Evolutionary conservation across 176 grass and related monocot genomes (phyloP), one percentile per base, ranked within the genome.

Genomic region (Stipa capillata): DNA sequence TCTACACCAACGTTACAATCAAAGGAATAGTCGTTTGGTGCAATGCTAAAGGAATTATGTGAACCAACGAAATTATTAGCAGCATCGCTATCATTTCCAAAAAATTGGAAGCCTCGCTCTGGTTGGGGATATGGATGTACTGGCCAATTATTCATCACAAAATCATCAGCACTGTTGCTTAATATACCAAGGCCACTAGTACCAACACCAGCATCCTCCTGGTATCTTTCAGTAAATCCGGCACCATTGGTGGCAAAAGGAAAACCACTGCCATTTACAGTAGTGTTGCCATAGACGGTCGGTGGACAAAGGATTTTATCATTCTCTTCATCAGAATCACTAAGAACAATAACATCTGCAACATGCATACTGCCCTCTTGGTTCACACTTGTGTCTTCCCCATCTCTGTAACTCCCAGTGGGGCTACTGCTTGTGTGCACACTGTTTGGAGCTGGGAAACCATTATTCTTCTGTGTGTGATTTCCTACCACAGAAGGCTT

Each of bases 311-410:
- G 35, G 7, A 78, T 43, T 9, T 29, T 16, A 28, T 79, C 29
- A 27, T 94, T 90, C 66, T 90, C 96, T 77, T 99, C 92, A 82
- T 96, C 97, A 75, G 97, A 96, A 81, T 99, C 97, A 70, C 88
- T 96, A 74, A 96, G 90, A 65, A 96, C 70, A 82, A 99, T 99
- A 82, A 99, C 86, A 76, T 82, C 75, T 61, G 78, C 28, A 50
- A 55, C 60, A 45, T n/a, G n/a, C n/a, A n/a, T n/a, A n/a, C n/a
- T n/a, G n/a, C 74, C 84, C 54, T 95, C 92, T 78, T 96, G 88
- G 84, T 99, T 93, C 62, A 95, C 97, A 75, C 97, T 99, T 52
- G 73, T 76, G 43, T 95, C 97, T 56, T 99, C 97, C 5, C 86
- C 88, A 81, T 89, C 90, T 70, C 77, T 79, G 23, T 78, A 97